Evolutionary conservation across 352 stramenopile species (phyloP).

Genomic region (Globisporangium recalcitrans): DNA sequence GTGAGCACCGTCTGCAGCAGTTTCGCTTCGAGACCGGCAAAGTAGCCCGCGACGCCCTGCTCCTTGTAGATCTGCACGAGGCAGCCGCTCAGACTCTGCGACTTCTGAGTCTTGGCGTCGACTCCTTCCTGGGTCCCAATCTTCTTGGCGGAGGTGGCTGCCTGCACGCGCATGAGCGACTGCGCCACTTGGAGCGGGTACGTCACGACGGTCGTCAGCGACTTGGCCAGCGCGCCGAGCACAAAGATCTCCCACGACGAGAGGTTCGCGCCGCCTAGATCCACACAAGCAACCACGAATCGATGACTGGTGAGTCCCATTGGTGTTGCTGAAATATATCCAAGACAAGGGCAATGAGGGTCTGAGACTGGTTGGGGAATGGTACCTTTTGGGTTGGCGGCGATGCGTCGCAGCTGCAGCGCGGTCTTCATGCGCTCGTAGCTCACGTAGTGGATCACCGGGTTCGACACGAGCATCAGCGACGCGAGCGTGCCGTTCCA

Average conservation of each 20-base stretch:
- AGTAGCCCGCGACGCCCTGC: conserved; percentile 79
- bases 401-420: conserved; percentile 37
- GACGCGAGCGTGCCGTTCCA: conserved; percentile 91
- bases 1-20: conserved; percentile 93
- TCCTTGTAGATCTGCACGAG: conserved; percentile 49
- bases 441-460: conserved; percentile 93
- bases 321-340: too few species aligned
- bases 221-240: conserved; percentile 89
- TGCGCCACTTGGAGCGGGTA: conserved; percentile 94
- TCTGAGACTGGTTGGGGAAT: not conserved
- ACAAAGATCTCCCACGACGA: conserved; percentile 87
- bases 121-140: not conserved
- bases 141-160: conserved; percentile 16
- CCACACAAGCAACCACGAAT: not conserved
- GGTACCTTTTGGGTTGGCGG: conserved; percentile 11
- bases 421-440: conserved; percentile 91
- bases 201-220: conserved; percentile 89
- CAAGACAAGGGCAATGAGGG: too few species aligned
- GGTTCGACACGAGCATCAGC: conserved; percentile 92
- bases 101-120: not conserved
- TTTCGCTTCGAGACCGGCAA: conserved; percentile 91
- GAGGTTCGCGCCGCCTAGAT: conserved; percentile 26
- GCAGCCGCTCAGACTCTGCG: conserved; percentile 25
- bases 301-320: too few species aligned
- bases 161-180: conserved; percentile 80